phyloP scores from a whole-genome alignment of 2,329 filamentous ascomycete species.

The Didymella segeticola region DNA sequence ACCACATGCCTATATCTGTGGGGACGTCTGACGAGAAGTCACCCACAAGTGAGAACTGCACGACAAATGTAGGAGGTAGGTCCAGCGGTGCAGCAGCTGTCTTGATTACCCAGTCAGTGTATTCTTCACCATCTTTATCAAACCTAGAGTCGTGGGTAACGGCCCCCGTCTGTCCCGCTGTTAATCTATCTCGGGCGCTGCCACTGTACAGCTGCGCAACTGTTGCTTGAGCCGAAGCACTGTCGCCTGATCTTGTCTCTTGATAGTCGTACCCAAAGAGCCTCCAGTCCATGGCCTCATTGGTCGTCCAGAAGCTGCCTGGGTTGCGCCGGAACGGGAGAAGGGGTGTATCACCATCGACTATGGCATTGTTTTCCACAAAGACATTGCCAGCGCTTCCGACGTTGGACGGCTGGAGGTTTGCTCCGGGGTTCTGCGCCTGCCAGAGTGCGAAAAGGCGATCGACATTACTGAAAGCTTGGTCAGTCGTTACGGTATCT shows the following conservation, averaged over 20 bases:
- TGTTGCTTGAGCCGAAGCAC: conserved; percentile 17
- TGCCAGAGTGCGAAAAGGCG: conserved; percentile 76
- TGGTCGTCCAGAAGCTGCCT: conserved; percentile 40
- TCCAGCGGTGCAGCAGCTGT: conserved; percentile 10
- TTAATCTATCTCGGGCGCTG: conserved; percentile 17
- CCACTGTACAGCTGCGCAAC: conserved; percentile 35
- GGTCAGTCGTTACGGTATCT: background rate
- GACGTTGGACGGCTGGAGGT: conserved; percentile 59
- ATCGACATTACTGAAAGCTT: conserved; percentile 39
- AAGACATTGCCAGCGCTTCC: conserved; percentile 35
- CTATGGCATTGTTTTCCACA: conserved; percentile 48
- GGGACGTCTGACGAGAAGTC: conserved; percentile 23
- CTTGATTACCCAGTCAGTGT: conserved; percentile 38
- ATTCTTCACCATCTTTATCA: conserved; percentile 14
- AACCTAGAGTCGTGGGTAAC: background rate
- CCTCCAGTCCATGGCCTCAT: conserved; percentile 31
- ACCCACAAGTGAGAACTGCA: conserved; percentile 30
- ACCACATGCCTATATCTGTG: conserved; percentile 37
- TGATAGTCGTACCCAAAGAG: conserved; percentile 45
- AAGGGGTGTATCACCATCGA: conserved; percentile 58
- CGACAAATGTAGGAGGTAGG: conserved; percentile 29
- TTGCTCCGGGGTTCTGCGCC: conserved; percentile 70
- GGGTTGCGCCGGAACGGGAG: conserved; percentile 40
- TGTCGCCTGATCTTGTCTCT: conserved; percentile 41
- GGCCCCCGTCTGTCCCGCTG: background rate